phyloP scores from a whole-genome alignment of 495 filamentous ascomycete species.

The Podospora conica region DNA sequence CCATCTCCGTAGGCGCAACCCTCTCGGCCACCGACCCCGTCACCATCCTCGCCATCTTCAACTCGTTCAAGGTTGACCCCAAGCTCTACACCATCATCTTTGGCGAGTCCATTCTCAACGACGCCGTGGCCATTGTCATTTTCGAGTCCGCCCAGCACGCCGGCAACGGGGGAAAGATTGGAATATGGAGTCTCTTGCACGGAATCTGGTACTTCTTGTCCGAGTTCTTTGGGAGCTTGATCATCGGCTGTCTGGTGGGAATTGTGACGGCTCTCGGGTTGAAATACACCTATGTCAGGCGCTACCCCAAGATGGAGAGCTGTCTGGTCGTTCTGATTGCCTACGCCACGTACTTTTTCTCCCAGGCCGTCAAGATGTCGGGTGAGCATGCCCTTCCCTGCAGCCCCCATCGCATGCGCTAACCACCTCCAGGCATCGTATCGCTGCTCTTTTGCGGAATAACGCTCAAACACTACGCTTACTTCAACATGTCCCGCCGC shows the following conservation, averaged over 20 bases:
- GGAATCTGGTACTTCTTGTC: conserved; percentile 90
- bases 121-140: conserved; percentile 95
- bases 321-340: conserved; percentile 89
- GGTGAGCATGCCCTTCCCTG: conserved; percentile 51
- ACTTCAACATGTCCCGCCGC: conserved; percentile 98
- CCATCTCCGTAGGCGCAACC: conserved; percentile 90
- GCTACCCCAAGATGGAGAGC: conserved; percentile 94
- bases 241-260: conserved; percentile 82
- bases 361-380: conserved; percentile 88
- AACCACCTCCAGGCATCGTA: conserved; percentile 70
- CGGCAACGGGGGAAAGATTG: conserved; percentile 50
- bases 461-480: conserved; percentile 96
- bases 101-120: conserved; percentile 95
- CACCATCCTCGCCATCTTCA: conserved; percentile 97
- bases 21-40: conserved; percentile 95
- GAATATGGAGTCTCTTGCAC: conserved; percentile 73
- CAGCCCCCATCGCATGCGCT: not conserved
- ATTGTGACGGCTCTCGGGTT: conserved; percentile 78
- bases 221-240: conserved; percentile 89
- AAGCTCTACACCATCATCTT: conserved; percentile 98
- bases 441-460: conserved; percentile 96
- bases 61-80: conserved; percentile 96
- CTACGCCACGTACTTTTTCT: conserved; percentile 95
- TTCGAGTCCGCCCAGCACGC: conserved; percentile 96
- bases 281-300: conserved; percentile 87